Evolutionary conservation across 768 basidiomycete genomes (phyloP).

Genomic region (Psilocybe subaeruginosa): DNA sequence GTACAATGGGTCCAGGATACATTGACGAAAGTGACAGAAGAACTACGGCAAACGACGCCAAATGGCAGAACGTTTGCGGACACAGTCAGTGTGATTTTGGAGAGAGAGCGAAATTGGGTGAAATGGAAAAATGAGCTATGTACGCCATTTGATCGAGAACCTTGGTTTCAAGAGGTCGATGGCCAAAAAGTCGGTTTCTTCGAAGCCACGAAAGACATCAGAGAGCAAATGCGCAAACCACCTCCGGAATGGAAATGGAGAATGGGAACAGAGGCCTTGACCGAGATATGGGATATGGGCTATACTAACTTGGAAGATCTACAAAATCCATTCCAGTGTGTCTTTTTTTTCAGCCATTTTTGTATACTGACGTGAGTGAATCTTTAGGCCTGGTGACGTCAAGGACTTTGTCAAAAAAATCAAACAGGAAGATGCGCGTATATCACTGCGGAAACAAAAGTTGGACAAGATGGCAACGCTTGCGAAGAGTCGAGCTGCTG

Average conservation of each 20-base stretch:
- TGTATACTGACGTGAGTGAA: slow-evolving; percentile 10
- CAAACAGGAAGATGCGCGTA: slow-evolving; percentile 66
- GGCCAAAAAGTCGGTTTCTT: slow-evolving; percentile 55
- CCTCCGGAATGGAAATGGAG: slow-evolving; percentile 65
- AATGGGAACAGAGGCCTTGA: slow-evolving; percentile 70
- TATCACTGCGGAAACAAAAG: slow-evolving; percentile 52
- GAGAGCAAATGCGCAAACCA: slow-evolving; percentile 58
- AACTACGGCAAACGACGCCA: slow-evolving; percentile 75
- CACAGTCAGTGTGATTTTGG: slow-evolving; percentile 69
- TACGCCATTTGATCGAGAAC: slow-evolving; percentile 75
- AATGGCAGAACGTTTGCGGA: slow-evolving; percentile 79
- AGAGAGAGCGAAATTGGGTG: slow-evolving; percentile 89
- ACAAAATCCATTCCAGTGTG: slow-evolving; percentile 58
- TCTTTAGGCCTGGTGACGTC: slow-evolving; percentile 66
- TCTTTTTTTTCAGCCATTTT: slow-evolving; percentile 2
- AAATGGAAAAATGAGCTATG: slow-evolving; percentile 89
- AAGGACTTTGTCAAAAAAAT: slow-evolving; percentile 75
- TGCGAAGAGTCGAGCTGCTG: slow-evolving; percentile 30
- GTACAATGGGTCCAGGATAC: slow-evolving; percentile 80
- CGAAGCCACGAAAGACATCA: slow-evolving; percentile 56
- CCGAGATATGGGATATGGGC: slow-evolving; percentile 86
- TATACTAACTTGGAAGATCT: slow-evolving; percentile 67
- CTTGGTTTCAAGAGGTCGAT: slow-evolving; percentile 55
- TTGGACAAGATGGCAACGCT: slow-evolving; percentile 34
- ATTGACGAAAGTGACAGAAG: slow-evolving; percentile 56